Conservation (phyloP, 2,329 filamentous ascomycete genomes). For the Chrysoporthe deuterocubensis region DNA sequence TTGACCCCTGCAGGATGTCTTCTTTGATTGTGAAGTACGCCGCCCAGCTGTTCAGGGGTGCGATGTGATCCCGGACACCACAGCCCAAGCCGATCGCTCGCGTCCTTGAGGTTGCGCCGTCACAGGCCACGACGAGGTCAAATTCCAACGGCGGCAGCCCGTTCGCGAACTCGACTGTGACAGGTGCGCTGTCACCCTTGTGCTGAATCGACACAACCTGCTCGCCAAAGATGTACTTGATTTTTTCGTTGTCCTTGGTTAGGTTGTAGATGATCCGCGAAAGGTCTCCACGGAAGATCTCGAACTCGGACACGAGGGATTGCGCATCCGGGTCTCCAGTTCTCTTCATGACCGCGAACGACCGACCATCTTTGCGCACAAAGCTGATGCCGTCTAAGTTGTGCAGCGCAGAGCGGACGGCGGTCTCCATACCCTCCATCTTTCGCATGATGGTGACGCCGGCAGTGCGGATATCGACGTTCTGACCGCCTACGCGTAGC, state of each 20-base stretch:
- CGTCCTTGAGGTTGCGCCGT: slow-evolving; percentile 52
- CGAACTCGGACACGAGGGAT: slow-evolving; percentile 50
- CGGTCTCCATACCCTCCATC: slow-evolving; percentile 44
- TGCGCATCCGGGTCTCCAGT: slow-evolving; percentile 46
- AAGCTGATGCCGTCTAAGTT: slow-evolving; percentile 49
- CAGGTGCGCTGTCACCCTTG: slow-evolving; percentile 35
- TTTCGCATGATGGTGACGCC: slow-evolving; percentile 44
- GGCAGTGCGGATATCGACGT: slow-evolving; percentile 43
- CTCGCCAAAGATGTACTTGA: slow-evolving; percentile 33
- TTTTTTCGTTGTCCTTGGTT: slow-evolving; percentile 35
- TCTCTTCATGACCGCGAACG: slow-evolving; percentile 41
- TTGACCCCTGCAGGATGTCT: slow-evolving; percentile 44
- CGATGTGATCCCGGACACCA: slow-evolving; percentile 39
- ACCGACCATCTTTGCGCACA: slow-evolving; percentile 42
- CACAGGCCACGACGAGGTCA: slow-evolving; percentile 50
- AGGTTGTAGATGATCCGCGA: slow-evolving; percentile 30
- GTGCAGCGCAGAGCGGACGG: slow-evolving; percentile 41
- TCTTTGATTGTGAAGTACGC: slow-evolving; percentile 47
- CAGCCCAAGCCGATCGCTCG: slow-evolving; percentile 48
- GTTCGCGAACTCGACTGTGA: slow-evolving; percentile 47
- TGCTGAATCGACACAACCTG: slow-evolving; percentile 41
- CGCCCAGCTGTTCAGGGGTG: slow-evolving; percentile 43
- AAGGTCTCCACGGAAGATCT: slow-evolving; percentile 53
- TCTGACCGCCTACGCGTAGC: slow-evolving; percentile 37
- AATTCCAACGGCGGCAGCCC: slow-evolving; percentile 34